These are phyloP conservation scores for Mortierella sp. DNA, from an alignment of 371 early-diverging fungal genomes.

Conservation along the genomic window DNA sequence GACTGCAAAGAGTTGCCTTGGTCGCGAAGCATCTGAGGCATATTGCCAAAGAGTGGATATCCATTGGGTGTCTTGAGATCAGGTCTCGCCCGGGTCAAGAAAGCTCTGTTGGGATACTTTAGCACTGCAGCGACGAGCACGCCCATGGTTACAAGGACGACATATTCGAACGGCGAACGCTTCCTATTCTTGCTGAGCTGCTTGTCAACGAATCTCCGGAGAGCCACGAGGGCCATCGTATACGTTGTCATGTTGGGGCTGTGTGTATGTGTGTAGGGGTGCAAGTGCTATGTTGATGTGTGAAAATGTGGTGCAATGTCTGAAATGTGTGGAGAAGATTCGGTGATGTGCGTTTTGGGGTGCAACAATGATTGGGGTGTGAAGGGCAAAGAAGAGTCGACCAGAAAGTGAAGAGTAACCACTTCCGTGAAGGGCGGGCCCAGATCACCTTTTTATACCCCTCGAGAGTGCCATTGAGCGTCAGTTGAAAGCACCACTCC, in stretches of 20 bases:
- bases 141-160: slow-evolving; percentile 32
- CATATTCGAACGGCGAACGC: slow-evolving; percentile 30
- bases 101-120: slow-evolving; percentile 43
- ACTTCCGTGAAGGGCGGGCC: no score
- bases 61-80: slow-evolving; percentile 32
- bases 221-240: slow-evolving; percentile 30
- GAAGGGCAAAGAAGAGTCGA: no score
- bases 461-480: no score
- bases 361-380: no score
- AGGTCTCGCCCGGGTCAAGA: slow-evolving; percentile 25
- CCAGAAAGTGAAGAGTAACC: no score
- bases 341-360: no score
- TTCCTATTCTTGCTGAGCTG: slow-evolving; percentile 23
- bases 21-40: slow-evolving; percentile 27
- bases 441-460: no score
- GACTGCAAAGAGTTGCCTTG: slow-evolving; percentile 4
- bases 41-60: slow-evolving; percentile 33
- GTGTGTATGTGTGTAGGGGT: not conserved
- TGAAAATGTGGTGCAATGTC: no score
- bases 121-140: slow-evolving; percentile 29
- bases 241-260: slow-evolving; percentile 2
- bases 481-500: no score
- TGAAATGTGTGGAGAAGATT: no score
- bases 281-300: no score
- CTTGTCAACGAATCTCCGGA: slow-evolving; percentile 21